Evolutionary conservation across 2,329 filamentous ascomycete genomes (phyloP).

Genomic region (Rutstroemia sp.): DNA sequence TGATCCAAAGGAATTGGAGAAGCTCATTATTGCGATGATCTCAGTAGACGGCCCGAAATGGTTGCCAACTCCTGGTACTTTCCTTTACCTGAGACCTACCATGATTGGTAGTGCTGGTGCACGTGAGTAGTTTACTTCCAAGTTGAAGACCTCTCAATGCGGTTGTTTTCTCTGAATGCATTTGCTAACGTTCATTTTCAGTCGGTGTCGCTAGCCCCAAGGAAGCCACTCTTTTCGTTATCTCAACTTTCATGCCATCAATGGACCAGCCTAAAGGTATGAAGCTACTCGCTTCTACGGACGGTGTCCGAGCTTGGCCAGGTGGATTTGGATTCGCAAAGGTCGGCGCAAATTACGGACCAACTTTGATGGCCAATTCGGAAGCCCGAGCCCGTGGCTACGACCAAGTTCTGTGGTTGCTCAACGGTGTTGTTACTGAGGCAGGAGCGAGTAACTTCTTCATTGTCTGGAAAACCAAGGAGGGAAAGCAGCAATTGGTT

Average conservation of each 20-base stretch:
- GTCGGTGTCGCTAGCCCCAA: constrained; percentile 72
- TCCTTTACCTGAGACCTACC: constrained; percentile 73
- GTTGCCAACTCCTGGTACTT: constrained; percentile 66
- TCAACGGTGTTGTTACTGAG: constrained; percentile 77
- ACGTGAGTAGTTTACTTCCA: constrained; percentile 22
- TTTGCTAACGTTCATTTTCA: neutral
- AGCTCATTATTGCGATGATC: constrained; percentile 65
- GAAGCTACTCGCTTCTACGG: constrained; percentile 68
- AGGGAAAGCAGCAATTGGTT: constrained; percentile 61
- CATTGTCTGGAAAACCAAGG: constrained; percentile 64
- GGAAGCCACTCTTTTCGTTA: constrained; percentile 84
- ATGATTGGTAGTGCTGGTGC: constrained; percentile 77
- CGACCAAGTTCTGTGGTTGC: constrained; percentile 91
- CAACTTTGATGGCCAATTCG: constrained; percentile 67
- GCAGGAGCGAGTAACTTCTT: constrained; percentile 93
- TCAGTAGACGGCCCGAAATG: constrained; percentile 69
- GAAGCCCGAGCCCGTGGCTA: constrained; percentile 69
- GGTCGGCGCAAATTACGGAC: constrained; percentile 90
- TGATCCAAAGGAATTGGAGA: constrained; percentile 62
- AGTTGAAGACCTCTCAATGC: neutral
- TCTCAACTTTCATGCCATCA: constrained; percentile 55
- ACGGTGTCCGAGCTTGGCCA: constrained; percentile 86
- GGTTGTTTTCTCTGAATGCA: neutral
- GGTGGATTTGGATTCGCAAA: constrained; percentile 91
- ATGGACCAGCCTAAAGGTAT: constrained; percentile 51